phyloP scores from a whole-genome alignment of 2,329 filamentous ascomycete genomes.

The Penicillium olsonii region DNA sequence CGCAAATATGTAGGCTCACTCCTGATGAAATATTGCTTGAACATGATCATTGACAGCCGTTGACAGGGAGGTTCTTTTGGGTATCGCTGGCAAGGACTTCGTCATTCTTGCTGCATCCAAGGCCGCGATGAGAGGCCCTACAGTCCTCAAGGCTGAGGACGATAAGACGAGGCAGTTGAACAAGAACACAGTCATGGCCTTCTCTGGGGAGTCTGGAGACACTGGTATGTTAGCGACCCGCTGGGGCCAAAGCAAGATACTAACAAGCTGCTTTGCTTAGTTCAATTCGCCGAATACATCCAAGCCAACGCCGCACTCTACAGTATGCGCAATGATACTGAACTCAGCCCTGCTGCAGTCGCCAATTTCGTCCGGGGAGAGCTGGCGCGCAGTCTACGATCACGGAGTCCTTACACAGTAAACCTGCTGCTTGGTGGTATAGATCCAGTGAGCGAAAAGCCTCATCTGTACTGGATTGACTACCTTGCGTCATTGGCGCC shows the following conservation, averaged over 20 bases:
- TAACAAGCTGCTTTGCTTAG: conserved; percentile 48
- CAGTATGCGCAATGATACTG: conserved; percentile 94
- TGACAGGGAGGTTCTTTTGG: conserved; percentile 90
- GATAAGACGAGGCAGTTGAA: conserved; percentile 95
- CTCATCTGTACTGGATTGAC: conserved; percentile 94
- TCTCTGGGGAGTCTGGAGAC: conserved; percentile 93
- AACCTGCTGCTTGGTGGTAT: conserved; percentile 94
- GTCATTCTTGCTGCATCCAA: conserved; percentile 97
- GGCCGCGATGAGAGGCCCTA: conserved; percentile 95
- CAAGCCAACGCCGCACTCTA: conserved; percentile 98
- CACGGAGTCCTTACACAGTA: conserved; percentile 91
- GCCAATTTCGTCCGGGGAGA: conserved; percentile 93
- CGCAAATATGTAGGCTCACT: conserved; percentile 31
- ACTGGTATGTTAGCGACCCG: conserved; percentile 63
- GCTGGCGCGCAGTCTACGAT: conserved; percentile 85
- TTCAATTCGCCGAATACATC: conserved; percentile 99
- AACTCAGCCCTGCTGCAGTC: conserved; percentile 84
- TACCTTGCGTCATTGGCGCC: conserved; percentile 88
- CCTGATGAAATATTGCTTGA: neutral
- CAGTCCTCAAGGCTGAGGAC: conserved; percentile 90
- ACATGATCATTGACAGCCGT: conserved; percentile 23
- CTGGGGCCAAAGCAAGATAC: conserved; percentile 4
- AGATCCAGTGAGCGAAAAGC: conserved; percentile 87
- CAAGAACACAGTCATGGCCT: conserved; percentile 92
- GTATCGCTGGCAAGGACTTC: conserved; percentile 99